These are phyloP conservation scores for Lecanicillium sp. DNA, from an alignment of 2,329 filamentous ascomycete genomes.

Conservation along the genomic window DNA sequence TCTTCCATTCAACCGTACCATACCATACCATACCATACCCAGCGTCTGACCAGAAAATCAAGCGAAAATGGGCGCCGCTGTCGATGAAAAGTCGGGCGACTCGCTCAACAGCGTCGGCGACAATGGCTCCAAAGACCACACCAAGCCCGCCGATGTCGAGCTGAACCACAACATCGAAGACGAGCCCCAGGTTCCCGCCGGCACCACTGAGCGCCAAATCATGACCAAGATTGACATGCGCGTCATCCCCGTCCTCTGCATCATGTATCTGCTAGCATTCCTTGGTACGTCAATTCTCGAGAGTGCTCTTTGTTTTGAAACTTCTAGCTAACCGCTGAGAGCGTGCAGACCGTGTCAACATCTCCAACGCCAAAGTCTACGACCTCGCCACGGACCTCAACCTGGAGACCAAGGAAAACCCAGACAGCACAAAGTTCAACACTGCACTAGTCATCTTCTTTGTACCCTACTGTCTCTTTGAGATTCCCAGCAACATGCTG, in stretches of 20 bases:
- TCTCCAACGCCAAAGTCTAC: constrained; percentile 68
- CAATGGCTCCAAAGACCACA: no score
- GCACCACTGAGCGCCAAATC: constrained; percentile 55
- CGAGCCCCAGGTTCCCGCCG: constrained; percentile 27
- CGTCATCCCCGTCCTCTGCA: constrained; percentile 63
- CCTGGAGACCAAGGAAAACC: constrained; percentile 36
- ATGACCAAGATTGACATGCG: constrained; percentile 63
- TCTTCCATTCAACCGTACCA: no score
- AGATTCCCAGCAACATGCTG: constrained; percentile 50
- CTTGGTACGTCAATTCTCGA: constrained; percentile 32
- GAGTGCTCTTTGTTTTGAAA: background rate
- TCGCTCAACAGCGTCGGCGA: constrained; percentile 10
- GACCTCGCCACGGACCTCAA: constrained; percentile 53
- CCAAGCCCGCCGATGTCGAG: constrained; percentile 4
- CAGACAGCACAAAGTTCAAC: constrained; percentile 58
- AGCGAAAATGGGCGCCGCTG: constrained; percentile 11
- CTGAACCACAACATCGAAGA: constrained; percentile 1
- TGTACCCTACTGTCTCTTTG: constrained; percentile 63
- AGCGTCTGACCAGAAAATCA: background rate
- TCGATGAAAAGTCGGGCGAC: constrained; percentile 12
- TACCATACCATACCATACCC: no score
- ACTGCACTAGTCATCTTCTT: constrained; percentile 75
- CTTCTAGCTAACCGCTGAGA: no score
- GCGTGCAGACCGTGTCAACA: constrained; percentile 67
- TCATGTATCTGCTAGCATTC: constrained; percentile 65